A percentile compares a stretch with the other conserved stretches of the same genome.
These are phyloP conservation scores for Calonectria naviculata DNA, from an alignment of 2,329 filamentous ascomycete genomes.

Conservation along the genomic window DNA sequence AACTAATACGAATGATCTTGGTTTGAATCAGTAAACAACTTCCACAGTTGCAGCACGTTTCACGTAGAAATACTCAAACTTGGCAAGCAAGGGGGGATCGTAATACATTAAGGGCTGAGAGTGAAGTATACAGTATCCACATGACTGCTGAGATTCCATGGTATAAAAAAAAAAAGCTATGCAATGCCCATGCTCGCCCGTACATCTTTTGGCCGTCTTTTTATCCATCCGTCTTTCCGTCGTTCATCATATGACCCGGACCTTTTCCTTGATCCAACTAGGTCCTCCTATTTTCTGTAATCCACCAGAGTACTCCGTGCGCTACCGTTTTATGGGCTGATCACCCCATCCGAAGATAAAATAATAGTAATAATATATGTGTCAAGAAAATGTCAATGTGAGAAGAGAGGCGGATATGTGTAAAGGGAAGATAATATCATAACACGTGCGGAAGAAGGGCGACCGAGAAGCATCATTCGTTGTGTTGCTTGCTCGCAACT, in stretches of 20 bases:
- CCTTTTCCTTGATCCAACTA: constrained; percentile 28
- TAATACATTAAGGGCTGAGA: constrained; percentile 18
- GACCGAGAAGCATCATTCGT: neutral
- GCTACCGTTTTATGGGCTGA: constrained; percentile 37
- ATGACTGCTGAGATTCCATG: neutral
- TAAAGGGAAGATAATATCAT: constrained; percentile 7
- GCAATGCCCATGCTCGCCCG: constrained; percentile 27
- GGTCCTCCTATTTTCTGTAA: constrained; percentile 30
- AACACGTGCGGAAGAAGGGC: neutral
- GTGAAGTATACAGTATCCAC: constrained; percentile 2
- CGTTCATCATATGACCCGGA: constrained; percentile 29
- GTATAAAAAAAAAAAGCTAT: constrained; percentile 26
- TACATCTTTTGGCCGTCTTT: constrained; percentile 26
- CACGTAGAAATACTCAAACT: neutral
- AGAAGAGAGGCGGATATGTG: constrained; percentile 22
- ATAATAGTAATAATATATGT: constrained; percentile 22
- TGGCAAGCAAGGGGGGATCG: neutral
- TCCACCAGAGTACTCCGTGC: constrained; percentile 34
- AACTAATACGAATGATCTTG: too few species aligned
- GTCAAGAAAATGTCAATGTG: constrained; percentile 20
- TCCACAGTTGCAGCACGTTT: neutral
- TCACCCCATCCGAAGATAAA: constrained; percentile 33
- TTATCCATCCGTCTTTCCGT: constrained; percentile 25
- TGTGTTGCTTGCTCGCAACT: neutral
- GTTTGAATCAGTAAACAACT: neutral